Conservation (phyloP, 352 stramenopile species). For the Phytophthora hibernalis region DNA sequence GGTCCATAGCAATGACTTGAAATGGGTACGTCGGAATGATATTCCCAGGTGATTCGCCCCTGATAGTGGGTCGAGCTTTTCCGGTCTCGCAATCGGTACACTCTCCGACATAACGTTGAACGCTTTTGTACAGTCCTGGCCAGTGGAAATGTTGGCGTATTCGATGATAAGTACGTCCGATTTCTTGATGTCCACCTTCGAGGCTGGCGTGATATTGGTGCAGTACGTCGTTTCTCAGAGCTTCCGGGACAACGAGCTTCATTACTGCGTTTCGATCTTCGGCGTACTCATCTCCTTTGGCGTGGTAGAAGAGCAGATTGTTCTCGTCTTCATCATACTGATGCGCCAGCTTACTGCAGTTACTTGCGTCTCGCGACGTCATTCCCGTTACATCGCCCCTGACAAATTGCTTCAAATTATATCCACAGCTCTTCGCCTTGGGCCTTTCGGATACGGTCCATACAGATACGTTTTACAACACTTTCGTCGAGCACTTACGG, state of each 20-base stretch:
- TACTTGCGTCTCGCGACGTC: no score
- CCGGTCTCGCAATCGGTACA: neutral
- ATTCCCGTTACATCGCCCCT: no score
- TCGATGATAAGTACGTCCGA: slow-evolving; percentile 5
- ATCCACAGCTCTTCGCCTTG: no score
- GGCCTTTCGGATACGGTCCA: no score
- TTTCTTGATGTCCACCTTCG: slow-evolving; percentile 17
- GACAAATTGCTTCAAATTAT: no score
- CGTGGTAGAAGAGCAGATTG: no score
- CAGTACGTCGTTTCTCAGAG: slow-evolving; percentile 10
- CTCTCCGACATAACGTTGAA: neutral
- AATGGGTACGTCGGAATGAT: neutral
- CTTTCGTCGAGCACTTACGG: no score
- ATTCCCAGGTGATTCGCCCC: neutral
- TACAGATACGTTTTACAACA: no score
- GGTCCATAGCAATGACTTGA: neutral
- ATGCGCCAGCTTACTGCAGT: no score
- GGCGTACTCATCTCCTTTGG: no score
- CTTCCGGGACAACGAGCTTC: slow-evolving; percentile 5
- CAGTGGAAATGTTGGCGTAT: slow-evolving; percentile 11
- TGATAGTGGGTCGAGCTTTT: neutral
- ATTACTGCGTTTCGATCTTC: neutral
- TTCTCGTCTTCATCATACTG: no score
- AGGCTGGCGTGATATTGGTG: slow-evolving; percentile 16
- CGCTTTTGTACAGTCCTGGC: neutral